Conservation (phyloP, 805 yeast species). For the Wickerhamiella sorbophila region DNA sequence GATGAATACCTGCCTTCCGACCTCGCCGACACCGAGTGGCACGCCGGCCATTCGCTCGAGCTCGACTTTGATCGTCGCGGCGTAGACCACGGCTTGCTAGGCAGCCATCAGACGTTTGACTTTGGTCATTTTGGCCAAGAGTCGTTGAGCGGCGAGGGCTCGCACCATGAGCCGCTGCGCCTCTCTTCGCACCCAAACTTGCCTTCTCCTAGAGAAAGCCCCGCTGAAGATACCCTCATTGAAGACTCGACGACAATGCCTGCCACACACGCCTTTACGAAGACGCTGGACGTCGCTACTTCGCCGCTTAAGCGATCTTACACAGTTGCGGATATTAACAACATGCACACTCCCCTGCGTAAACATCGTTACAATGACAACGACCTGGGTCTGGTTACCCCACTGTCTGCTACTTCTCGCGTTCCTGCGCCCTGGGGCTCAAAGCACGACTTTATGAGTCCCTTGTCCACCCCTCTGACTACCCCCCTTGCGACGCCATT, state of each 20-base stretch:
- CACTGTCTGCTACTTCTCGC: conserved; percentile 5
- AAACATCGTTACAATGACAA: not conserved
- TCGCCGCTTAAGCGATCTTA: not conserved
- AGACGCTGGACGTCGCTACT: not conserved
- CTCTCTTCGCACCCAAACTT: not conserved
- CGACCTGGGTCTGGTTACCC: conserved; percentile 6
- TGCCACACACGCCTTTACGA: not conserved
- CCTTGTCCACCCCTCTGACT: conserved; percentile 1
- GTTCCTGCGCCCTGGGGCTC: conserved; percentile 4
- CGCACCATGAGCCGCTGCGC: not conserved
- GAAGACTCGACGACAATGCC: not conserved
- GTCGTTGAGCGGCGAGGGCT: too few relatives aligned
- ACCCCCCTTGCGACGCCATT: conserved; percentile 7
- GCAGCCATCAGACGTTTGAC: too few relatives aligned
- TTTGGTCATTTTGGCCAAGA: too few relatives aligned
- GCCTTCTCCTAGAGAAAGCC: not conserved
- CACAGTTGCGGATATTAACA: not conserved
- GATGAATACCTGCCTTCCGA: not conserved
- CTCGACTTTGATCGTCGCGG: not conserved
- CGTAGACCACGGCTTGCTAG: not conserved
- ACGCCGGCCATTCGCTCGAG: not conserved
- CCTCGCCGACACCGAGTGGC: not conserved
- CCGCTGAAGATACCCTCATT: not conserved
- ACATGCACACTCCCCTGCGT: conserved; percentile 1
- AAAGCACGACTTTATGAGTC: conserved; percentile 8